A percentile compares a stretch with the other conserved stretches of the same genome.
phyloP scores from a whole-genome alignment of 495 filamentous ascomycete genomes.

The Trichoderma gamsii region DNA sequence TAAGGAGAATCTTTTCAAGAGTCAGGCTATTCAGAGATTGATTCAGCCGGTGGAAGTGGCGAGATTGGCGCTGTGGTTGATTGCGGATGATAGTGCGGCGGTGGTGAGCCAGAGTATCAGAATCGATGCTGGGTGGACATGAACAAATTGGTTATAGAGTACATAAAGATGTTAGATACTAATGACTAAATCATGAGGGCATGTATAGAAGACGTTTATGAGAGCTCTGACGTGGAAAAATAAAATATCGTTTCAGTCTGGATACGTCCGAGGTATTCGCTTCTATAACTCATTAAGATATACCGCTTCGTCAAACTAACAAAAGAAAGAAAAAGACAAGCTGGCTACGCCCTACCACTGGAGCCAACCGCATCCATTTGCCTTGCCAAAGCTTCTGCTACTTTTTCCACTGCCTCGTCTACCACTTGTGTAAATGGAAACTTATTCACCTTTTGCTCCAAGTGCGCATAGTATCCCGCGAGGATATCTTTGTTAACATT shows the following conservation, averaged over 20 bases:
- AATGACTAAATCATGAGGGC: too few species aligned
- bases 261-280: too few species aligned
- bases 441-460: conserved; percentile 62
- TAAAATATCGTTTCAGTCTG: too few species aligned
- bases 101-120: conserved; percentile 31
- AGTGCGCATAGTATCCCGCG: conserved; percentile 57
- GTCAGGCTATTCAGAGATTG: conserved; percentile 38
- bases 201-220: too few species aligned
- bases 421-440: conserved; percentile 59
- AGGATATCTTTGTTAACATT: conserved; percentile 85
- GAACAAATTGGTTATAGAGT: background rate
- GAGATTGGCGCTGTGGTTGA: conserved; percentile 28
- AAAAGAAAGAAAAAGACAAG: background rate
- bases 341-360: conserved; percentile 48
- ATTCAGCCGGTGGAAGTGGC: conserved; percentile 35
- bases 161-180: background rate
- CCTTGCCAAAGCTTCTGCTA: conserved; percentile 70
- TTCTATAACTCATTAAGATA: too few species aligned
- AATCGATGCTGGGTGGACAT: conserved; percentile 29
- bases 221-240: too few species aligned
- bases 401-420: conserved; percentile 63
- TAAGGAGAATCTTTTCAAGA: conserved; percentile 30
- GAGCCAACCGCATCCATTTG: conserved; percentile 68
- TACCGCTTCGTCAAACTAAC: background rate
- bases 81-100: conserved; percentile 29